Base-by-base conservation (phyloP, 2,329 filamentous ascomycete species). In the Claviceps pusilla region DNA sequence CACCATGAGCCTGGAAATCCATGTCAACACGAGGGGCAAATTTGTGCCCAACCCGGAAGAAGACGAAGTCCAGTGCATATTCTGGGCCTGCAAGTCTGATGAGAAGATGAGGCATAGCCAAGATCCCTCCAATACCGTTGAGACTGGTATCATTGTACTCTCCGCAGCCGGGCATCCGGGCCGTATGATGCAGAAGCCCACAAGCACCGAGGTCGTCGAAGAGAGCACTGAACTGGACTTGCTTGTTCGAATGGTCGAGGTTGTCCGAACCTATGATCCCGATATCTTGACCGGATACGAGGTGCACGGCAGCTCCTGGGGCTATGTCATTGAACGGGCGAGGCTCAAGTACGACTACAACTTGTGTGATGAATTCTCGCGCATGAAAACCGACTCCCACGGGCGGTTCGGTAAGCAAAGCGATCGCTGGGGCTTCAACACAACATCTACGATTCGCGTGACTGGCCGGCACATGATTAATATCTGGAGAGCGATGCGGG, bases 381-480 rank as follows among this genome's bases (percentile, higher is more conserved):
- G 93, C 28, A 88, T 95, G 75, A 95, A 89, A 64, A 79, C 79
- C 5, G 82, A 93, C 60, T 88, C 87, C 0, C 84, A 90, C 65
- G 87, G 89, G 3, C 80, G 85, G 54, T 90, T 90, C 63, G 88
- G 88, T 24, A 95, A 88, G 66, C 87, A 95, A 29, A 82, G 82
- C 51, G 90, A 96, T 66, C 79, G 82, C 59, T 97, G 91, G 91
- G 91, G 90, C 0, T 95, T 95, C 72, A 93, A 89, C 58, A 89
- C 90, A 53, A 94, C 90, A 0, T 95, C 89, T 2, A 91, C 88
- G 3, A 89, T 97, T 60, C 83, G 83, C 55, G 80, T 98, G n/a
- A 96, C 90, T 0, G 93, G 93, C 5, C 79, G 93, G 57, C 91
- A 97, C 65, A 89, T 95, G 76, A 90, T 98, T 71, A 97, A 97